phyloP scores from a whole-genome alignment of 495 filamentous ascomycete species.

The Penicillium coffeae region DNA sequence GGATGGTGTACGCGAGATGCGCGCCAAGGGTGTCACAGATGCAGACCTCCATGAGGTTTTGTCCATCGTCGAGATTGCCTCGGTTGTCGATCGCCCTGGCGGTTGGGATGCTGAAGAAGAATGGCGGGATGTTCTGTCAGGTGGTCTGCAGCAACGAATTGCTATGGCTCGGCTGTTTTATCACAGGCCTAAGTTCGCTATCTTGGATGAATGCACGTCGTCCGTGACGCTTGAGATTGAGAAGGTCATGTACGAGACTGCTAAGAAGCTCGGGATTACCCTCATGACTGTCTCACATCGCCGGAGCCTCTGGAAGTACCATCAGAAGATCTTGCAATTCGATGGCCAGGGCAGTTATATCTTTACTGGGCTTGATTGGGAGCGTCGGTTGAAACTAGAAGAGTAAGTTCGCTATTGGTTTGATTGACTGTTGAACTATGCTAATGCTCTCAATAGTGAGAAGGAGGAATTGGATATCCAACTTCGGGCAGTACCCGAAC shows the following conservation, averaged over 20 bases:
- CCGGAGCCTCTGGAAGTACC: conserved; percentile 92
- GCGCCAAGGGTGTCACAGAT: conserved; percentile 77
- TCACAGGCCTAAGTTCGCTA: conserved; percentile 83
- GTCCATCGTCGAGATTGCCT: conserved; percentile 72
- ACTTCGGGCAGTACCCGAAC: conserved; percentile 77
- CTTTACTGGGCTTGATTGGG: conserved; percentile 88
- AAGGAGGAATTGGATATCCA: conserved; percentile 89
- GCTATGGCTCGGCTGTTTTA: conserved; percentile 98
- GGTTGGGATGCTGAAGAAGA: conserved; percentile 96
- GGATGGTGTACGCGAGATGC: conserved; percentile 82
- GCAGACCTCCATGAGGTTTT: conserved; percentile 74
- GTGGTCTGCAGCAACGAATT: conserved; percentile 92
- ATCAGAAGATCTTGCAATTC: conserved; percentile 89
- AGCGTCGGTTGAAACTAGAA: conserved; percentile 77
- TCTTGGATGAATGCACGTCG: conserved; percentile 94
- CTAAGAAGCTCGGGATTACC: conserved; percentile 85
- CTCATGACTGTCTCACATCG: conserved; percentile 95
- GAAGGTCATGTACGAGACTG: conserved; percentile 93
- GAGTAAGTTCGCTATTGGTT: conserved; percentile 63
- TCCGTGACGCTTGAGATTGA: conserved; percentile 91
- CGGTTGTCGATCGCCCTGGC: conserved; percentile 73
- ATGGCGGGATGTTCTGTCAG: conserved; percentile 88
- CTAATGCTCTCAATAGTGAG: conserved; percentile 53
- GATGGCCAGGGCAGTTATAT: conserved; percentile 90
- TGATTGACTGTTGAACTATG: no score